Percentiles rank a stretch among this genome's conserved stretches.
Conservation (phyloP, 2,329 filamentous ascomycete genomes). For the Fusarium napiforme region DNA sequence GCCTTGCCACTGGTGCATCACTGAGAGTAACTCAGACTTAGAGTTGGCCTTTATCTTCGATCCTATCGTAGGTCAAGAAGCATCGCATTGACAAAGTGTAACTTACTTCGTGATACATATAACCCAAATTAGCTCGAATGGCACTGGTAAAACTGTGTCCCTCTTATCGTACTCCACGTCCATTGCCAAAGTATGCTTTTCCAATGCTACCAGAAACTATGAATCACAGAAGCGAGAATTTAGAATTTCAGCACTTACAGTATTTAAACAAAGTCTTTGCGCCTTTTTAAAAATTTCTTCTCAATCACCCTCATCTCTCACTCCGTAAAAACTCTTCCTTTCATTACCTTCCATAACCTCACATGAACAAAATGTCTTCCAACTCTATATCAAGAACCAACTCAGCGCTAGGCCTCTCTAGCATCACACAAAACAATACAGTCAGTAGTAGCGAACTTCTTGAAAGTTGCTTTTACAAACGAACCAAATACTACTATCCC, state of each 20-base stretch:
- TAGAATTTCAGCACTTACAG: fast-evolving
- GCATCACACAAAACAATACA: fast-evolving
- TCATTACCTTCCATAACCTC: background rate
- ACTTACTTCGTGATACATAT: fast-evolving
- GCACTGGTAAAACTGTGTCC: background rate
- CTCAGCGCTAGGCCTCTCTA: fast-evolving
- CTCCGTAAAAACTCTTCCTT: background rate
- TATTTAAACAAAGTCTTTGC: background rate
- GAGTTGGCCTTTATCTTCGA: fast-evolving
- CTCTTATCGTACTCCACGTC: background rate
- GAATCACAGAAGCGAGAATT: background rate
- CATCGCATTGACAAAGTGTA: fast-evolving
- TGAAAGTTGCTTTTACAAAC: slow-evolving; percentile 13
- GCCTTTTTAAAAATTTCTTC: no score
- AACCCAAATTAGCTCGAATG: fast-evolving
- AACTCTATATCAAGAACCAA: fast-evolving
- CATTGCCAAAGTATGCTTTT: fast-evolving
- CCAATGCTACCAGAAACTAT: fast-evolving
- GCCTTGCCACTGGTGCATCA: fast-evolving
- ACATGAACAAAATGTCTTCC: background rate
- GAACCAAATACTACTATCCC: background rate
- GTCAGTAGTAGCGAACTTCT: background rate
- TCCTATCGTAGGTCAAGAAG: fast-evolving
- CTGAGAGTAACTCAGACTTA: background rate
- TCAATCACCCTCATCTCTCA: background rate